Evolutionary conservation across 257 asterid genomes (phyloP).

Genomic region (Jacaranda copaia): DNA sequence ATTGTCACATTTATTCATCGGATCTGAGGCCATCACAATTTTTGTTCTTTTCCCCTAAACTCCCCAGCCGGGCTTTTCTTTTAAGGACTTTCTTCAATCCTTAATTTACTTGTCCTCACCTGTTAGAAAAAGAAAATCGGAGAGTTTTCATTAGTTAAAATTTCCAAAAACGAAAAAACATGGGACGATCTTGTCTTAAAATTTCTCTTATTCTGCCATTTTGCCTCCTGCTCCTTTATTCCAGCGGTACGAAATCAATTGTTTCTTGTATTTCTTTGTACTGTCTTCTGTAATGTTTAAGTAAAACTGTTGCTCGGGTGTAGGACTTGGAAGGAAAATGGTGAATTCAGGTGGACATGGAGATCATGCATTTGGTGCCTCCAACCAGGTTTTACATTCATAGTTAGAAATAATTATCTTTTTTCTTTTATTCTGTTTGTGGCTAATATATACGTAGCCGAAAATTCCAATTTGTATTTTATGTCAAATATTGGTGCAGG

Average conservation of each 20-base stretch:
- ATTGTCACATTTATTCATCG: not conserved
- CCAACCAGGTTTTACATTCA: constrained; percentile 14
- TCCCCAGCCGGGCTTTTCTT: not conserved
- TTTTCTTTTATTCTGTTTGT: too few species aligned
- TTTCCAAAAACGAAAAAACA: not conserved
- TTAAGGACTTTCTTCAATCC: not conserved
- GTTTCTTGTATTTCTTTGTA: too few species aligned
- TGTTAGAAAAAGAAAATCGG: too few species aligned
- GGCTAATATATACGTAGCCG: too few species aligned
- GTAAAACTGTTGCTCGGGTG: not conserved
- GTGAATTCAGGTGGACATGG: constrained; percentile 13
- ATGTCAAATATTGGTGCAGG: constrained; percentile 30
- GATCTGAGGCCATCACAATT: not conserved
- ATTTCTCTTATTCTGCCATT: constrained; percentile 24
- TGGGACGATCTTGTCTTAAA: constrained; percentile 26
- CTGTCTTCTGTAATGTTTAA: not conserved
- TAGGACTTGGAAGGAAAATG: constrained; percentile 46
- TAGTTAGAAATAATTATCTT: too few species aligned
- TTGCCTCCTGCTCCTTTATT: constrained; percentile 38
- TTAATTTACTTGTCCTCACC: not conserved
- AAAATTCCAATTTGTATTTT: not conserved
- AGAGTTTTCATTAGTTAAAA: too few species aligned
- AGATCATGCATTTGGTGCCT: not conserved
- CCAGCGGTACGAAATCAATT: constrained; percentile 35
- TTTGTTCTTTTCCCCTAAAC: not conserved